Evolutionary conservation across 371 early-diverging fungal genomes (phyloP), one percentile per base, ranked within the genome.

Genomic region (Lichtheimia ramosa): DNA sequence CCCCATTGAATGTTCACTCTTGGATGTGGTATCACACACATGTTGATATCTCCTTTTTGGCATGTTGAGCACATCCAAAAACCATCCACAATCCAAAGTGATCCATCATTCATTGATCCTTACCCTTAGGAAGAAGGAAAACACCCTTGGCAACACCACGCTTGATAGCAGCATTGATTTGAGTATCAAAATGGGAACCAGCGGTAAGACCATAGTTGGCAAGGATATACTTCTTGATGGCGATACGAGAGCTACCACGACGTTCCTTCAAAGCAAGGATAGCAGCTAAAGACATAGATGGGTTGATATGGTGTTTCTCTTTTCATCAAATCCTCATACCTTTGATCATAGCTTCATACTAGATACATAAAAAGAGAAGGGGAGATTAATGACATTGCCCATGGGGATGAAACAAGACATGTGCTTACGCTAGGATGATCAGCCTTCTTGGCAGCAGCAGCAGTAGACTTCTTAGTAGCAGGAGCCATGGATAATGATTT

Each of bases 141-240:
- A 81, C 66, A 14, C 82, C 85, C 61, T 83, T 74, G 43, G 84
- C 81, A 48, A 85, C 83, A 71, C 91, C 91, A 63, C 86, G 87
- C 82, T 87, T 88, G 76, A 92, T 83, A 56, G 90, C 91, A 65
- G 79, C 80, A 72, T 84, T 84, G 71, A 91, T 76, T 66, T 84
- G 81, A 48, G 69, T 65, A 65, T 87, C 88, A 50, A 84, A 83
- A 61, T 75, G 83, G 51, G 78, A 73, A 50, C 75, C 74, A 53
- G 74, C 52, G 59, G 58, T 57, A 21, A 79, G 71, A 71, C 83
- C 80, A 77, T 82, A 89, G 84, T 90, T 92, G 66, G 89, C 84
- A 65, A 83, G 72, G 64, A 92, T 90, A 75, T 90, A 91, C 79
- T 91, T 92, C 74, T 90, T 91, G 79, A 92, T 85, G 51, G 89